Base-by-base conservation (phyloP, 192 early-diverging fungal species). In the Diversispora epigaea region DNA sequence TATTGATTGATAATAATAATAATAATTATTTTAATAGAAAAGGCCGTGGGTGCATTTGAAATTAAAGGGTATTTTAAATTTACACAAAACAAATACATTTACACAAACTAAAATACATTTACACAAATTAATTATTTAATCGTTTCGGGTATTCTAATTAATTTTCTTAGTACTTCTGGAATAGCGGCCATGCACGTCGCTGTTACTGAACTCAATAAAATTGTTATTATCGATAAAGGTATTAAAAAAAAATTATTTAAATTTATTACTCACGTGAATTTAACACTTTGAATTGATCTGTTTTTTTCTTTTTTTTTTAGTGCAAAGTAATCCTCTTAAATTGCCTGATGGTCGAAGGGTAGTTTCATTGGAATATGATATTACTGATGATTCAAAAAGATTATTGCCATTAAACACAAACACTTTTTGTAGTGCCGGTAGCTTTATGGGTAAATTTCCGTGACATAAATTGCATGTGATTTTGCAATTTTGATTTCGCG, bases 211-310 rank as follows among this genome's bases (percentile, higher is more conserved):
- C 75, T 74, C 17, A 80, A 72, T 40, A 88, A 82, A 78, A 86
- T 88, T 68, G 22, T 88, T 52, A 84, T 88, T 64, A 86, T 86
- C 21, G 86, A 88, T 71, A 88, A 88, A 82, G 85, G 85, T 78
- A 79, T 80, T 21, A n/a, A 40, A 41, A 21, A 22, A 56, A 40
- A 55, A 2, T n/a, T n/a, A n/a, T 25, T 21, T 3, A 4, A 2
- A 11, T 14, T 54, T 8, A 25, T 25, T 39, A 14, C 9, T 54
- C 14, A n/a, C 32, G 10, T 22, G 12, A 25, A 9, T 44, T 43
- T 4, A 55, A 8, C 39, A 4, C n/a, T 43, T 71, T 57, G 58
- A 43, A 22, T n/a, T n/a, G n/a, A n/a, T n/a, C 7, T 43, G 11
- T 45, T 25, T 22, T 19, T 19, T 56, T 47, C 6, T 61, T 57